Conservation (phyloP, 306 rosid species). For the Cicer chorassanicum region DNA sequence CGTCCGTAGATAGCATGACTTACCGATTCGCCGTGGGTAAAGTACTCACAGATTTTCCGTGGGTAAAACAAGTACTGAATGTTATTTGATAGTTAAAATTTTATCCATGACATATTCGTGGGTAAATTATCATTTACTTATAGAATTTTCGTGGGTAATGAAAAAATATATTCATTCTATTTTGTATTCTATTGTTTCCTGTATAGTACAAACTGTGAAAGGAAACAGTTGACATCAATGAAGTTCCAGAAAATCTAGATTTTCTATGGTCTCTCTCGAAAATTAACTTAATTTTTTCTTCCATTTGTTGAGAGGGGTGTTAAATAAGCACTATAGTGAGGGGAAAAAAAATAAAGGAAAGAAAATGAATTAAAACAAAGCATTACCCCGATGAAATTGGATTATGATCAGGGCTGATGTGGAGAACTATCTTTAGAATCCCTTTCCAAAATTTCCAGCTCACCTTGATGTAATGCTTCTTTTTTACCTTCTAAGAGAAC, state of each 20-base stretch:
- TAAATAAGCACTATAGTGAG: neutral
- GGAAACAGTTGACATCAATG: conserved; percentile 25
- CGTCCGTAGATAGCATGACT: too few species aligned
- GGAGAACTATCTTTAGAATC: conserved; percentile 2
- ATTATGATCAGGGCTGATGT: neutral
- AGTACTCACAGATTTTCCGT: too few species aligned
- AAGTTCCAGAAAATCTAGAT: conserved; percentile 28
- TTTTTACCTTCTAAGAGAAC: conserved; percentile 59
- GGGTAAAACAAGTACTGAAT: too few species aligned
- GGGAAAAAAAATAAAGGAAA: neutral
- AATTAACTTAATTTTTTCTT: conserved; percentile 30
- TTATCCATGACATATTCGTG: too few species aligned
- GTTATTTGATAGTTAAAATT: too few species aligned
- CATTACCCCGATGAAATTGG: conserved; percentile 36
- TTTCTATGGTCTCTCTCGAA: neutral
- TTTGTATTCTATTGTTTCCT: too few species aligned
- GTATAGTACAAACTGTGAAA: neutral
- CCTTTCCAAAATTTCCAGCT: neutral
- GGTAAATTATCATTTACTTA: too few species aligned
- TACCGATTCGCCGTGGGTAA: too few species aligned
- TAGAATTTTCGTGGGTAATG: too few species aligned
- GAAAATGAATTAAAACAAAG: conserved; percentile 5
- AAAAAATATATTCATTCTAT: too few species aligned
- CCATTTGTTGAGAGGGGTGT: neutral
- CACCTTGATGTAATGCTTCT: conserved; percentile 54